These are phyloP conservation scores for Cryphonectria naterciae DNA, from an alignment of 2,329 filamentous ascomycete genomes.

Conservation along the genomic window DNA sequence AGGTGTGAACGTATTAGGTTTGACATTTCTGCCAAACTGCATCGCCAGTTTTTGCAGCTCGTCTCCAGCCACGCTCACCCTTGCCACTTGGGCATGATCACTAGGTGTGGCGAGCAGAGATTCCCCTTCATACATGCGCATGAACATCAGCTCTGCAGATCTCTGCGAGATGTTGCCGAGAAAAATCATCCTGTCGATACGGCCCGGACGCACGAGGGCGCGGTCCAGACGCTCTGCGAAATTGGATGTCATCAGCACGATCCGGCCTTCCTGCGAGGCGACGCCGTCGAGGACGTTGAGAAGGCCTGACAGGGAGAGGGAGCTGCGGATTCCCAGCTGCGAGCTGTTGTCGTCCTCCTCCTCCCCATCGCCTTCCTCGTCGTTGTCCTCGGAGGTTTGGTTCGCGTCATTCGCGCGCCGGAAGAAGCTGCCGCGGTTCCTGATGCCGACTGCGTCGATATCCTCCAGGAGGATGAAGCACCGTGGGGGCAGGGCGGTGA, in stretches of 20 bases:
- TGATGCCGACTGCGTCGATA: slow-evolving; percentile 66
- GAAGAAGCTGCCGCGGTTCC: slow-evolving; percentile 51
- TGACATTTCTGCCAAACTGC: slow-evolving; percentile 58
- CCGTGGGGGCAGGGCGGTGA: slow-evolving; percentile 67
- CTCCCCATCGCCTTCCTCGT: slow-evolving; percentile 20
- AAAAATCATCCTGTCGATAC: slow-evolving; percentile 63
- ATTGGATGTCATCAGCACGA: slow-evolving; percentile 70
- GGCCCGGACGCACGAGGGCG: slow-evolving; percentile 65
- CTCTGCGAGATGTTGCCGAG: slow-evolving; percentile 55
- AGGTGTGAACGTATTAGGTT: slow-evolving; percentile 50
- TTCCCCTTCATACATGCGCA: slow-evolving; percentile 49
- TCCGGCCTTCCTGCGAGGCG: slow-evolving; percentile 64
- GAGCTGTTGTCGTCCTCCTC: slow-evolving; percentile 31
- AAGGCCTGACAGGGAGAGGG: slow-evolving; percentile 73
- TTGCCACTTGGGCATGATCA: neutral
- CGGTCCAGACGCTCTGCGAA: slow-evolving; percentile 64
- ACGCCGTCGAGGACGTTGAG: slow-evolving; percentile 82
- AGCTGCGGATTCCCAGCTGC: slow-evolving; percentile 29
- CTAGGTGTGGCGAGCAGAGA: slow-evolving; percentile 28
- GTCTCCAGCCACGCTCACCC: slow-evolving; percentile 16
- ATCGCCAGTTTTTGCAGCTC: slow-evolving; percentile 51
- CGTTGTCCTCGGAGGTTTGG: neutral
- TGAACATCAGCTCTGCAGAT: slow-evolving; percentile 51
- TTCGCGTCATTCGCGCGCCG: slow-evolving; percentile 53
- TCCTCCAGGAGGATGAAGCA: slow-evolving; percentile 78